These are phyloP conservation scores for Cytospora mali DNA, from an alignment of 2,329 filamentous ascomycete species.

Conservation along the genomic window DNA sequence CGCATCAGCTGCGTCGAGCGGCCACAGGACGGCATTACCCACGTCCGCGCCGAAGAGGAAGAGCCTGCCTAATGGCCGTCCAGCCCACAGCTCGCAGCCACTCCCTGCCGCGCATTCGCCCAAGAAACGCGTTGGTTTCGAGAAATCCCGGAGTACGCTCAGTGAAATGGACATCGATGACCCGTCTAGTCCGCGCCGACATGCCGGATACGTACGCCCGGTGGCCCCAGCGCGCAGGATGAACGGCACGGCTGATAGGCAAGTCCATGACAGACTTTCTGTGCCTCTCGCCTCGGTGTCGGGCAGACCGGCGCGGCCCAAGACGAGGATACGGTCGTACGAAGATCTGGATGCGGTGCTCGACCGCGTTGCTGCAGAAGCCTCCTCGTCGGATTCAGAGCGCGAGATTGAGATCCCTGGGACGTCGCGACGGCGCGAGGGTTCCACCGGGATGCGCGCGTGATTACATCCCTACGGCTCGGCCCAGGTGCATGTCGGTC, in stretches of 20 bases:
- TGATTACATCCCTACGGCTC: not conserved
- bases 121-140: constrained; percentile 51
- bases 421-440: constrained; percentile 34
- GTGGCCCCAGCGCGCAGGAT: constrained; percentile 46
- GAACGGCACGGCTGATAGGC: constrained; percentile 40
- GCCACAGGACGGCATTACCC: constrained; percentile 47
- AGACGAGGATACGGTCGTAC: constrained; percentile 48
- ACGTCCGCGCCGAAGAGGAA: constrained; percentile 52
- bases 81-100: constrained; percentile 33
- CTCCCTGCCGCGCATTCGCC: constrained; percentile 37
- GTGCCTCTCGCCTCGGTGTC: constrained; percentile 56
- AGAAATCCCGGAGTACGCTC: constrained; percentile 46
- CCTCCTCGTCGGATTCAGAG: constrained; percentile 60
- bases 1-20: constrained; percentile 34
- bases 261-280: constrained; percentile 41
- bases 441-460: constrained; percentile 14
- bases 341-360: constrained; percentile 63
- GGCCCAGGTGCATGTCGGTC: not conserved
- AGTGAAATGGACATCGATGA: constrained; percentile 54
- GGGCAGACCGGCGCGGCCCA: constrained; percentile 42
- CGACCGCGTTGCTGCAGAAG: constrained; percentile 53
- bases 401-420: constrained; percentile 57
- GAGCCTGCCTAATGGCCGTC: constrained; percentile 53
- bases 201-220: constrained; percentile 31
- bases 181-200: constrained; percentile 38